Base-by-base conservation (phyloP, 805 yeast species). In the Hanseniaspora taiwanica region DNA sequence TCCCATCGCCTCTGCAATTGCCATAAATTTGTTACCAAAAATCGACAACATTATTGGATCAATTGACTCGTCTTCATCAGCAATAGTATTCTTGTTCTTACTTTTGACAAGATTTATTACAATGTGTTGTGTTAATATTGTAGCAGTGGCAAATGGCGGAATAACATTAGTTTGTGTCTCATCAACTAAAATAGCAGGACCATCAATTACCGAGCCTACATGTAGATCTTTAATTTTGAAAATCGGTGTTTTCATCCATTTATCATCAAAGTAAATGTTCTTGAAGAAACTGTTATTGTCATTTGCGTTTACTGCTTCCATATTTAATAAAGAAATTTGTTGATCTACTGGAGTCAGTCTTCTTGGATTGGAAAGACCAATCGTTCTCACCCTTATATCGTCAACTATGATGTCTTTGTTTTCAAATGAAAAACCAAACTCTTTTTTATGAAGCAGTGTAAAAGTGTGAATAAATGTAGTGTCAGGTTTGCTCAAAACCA, bases 1-100 rank as follows among this genome's bases (percentile, higher is more conserved):
- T 29, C 93, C 89, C 94, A 83, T 83, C 53, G 81, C 89, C 49
- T 83, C 93, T 7, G 94, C 94, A 56, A 84, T 82, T 46, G 84
- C 85, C 89, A 83, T 82, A 56, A 83, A 83, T 44, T 93, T 65
- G 56, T 82, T 86, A 25, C 84, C 79, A 59, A 83, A 83, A 19
- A 83, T 78, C 0, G 93, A 80, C 31, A 83, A 58, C 46, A 76
- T 62, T 25, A 83, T 72, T 1, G 91, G 91, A 48, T 83, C 87
- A 29, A 78, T 60, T 19, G 49, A 47, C 5, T 48, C 44, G 2
- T 63, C 55, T 6, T 58, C 44, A 23, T 53, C 53, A 16, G 48
- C 43, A 1, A 45, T 24, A 16, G 36, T 19, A 4, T 38, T 23
- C 3, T 36, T 37, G 6, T 42, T 42, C 27, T 46, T 40, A 4